Conservation (phyloP, 2,329 filamentous ascomycete species). For the Lojkania enalia region DNA sequence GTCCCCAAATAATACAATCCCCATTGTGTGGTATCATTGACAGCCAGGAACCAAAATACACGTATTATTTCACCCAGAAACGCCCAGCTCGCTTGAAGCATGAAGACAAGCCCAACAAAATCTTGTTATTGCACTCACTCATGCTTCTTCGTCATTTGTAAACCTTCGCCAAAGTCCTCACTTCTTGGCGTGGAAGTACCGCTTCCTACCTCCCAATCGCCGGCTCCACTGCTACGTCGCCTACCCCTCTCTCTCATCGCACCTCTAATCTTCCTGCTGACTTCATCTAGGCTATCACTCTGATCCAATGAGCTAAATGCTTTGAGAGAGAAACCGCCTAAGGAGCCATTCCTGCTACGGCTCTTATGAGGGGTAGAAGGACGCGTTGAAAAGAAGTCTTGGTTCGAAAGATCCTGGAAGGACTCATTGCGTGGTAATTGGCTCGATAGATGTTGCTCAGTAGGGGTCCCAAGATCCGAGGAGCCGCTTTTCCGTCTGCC, state of each 20-base stretch:
- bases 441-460: slow-evolving; percentile 22
- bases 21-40: slow-evolving; percentile 1
- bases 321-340: slow-evolving; percentile 66
- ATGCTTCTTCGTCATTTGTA: slow-evolving; percentile 16
- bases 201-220: slow-evolving; percentile 22
- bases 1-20: too few relatives aligned
- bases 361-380: slow-evolving; percentile 79
- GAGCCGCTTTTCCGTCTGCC: slow-evolving; percentile 24
- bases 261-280: slow-evolving; percentile 78
- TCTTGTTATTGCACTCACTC: slow-evolving; percentile 5
- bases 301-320: slow-evolving; percentile 69
- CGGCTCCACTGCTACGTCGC: slow-evolving; percentile 53
- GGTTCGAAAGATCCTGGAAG: slow-evolving; percentile 84
- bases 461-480: slow-evolving; percentile 27
- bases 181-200: slow-evolving; percentile 28
- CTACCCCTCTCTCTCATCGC: slow-evolving; percentile 80
- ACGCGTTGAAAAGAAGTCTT: slow-evolving; percentile 87
- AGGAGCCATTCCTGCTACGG: slow-evolving; percentile 66
- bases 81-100: neutral
- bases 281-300: slow-evolving; percentile 76
- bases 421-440: slow-evolving; percentile 81
- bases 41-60: neutral
- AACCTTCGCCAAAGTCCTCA: slow-evolving; percentile 11
- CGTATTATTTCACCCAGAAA: neutral
- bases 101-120: too few relatives aligned